Percentiles rank a stretch among this genome's conserved stretches.
phyloP scores from a whole-genome alignment of 2,329 filamentous ascomycete genomes.

The Sclerotinia trifoliorum region DNA sequence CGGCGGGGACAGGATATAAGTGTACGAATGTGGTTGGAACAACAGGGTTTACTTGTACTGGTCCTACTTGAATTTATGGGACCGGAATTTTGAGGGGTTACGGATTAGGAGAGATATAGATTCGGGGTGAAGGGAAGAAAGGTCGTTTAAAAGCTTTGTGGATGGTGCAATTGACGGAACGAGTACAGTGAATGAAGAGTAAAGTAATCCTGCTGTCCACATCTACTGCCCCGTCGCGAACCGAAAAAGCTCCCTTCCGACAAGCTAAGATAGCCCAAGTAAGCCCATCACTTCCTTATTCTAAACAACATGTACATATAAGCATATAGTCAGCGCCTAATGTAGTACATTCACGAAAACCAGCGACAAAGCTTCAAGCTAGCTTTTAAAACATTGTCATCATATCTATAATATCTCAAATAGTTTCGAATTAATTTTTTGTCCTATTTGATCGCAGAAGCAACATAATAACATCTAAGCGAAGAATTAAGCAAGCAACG shows the following conservation, averaged over 20 bases:
- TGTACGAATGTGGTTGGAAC: conserved; percentile 17
- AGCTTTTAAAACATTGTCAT: background rate
- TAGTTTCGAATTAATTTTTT: background rate
- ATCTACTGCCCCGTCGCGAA: background rate
- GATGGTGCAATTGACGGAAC: too few species aligned
- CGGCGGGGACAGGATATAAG: conserved; percentile 5
- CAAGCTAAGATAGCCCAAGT: background rate
- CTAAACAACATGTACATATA: background rate
- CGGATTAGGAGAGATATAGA: background rate
- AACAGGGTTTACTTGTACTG: conserved; percentile 13
- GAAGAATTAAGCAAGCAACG: background rate
- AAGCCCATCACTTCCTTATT: background rate
- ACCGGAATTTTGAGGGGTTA: background rate
- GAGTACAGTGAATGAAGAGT: background rate
- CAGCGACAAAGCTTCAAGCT: background rate
- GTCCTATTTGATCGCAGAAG: background rate
- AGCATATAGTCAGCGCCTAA: background rate
- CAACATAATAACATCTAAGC: background rate
- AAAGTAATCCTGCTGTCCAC: background rate
- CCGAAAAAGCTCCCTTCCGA: background rate
- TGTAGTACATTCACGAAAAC: background rate
- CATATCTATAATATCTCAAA: too few species aligned
- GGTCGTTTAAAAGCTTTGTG: too few species aligned
- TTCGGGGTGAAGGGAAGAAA: background rate
- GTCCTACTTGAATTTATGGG: background rate